Evolutionary conservation across 1,284 basidiomycete genomes (phyloP), one percentile per base, ranked within the genome.

Genomic region (Dichomitus squalens): DNA sequence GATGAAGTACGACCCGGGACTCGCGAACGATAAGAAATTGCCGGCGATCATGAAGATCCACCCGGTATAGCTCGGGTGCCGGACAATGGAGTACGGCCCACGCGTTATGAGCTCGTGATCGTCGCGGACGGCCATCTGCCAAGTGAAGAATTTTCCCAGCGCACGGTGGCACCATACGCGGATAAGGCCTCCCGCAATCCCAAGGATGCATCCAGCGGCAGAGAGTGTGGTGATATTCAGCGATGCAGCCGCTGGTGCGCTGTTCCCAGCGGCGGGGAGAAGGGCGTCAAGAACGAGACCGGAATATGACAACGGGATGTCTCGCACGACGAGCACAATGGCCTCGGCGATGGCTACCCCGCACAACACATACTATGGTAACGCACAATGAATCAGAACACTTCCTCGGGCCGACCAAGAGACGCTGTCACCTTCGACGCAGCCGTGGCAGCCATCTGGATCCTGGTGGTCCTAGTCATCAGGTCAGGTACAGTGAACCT

Each of bases 31-130:
- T 7, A 51, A 31, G 36, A 49, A 21, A 20, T 54, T 49, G 31
- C 61, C 61, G 25, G 50, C 44, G 16, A 44, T 40, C 20, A 58
- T 43, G 20, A 58, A 33, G n/a, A 49, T 14, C 29, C 51, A 49
- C 8, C 52, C 62, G 4, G 55, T 52, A 34, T 64, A 66, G 34
- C 54, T 49, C 12, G 64, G 64, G 40, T 66, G 64, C n/a, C 64
- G 62, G 20, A 61, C 55, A n/a, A 55, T 16, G 7, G 52, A 40
- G 52, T 66, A 66, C 4, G 62, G 59, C 14, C 63, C 63, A n/a
- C 52, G 39, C n/a, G 63, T 66, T 49, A 64, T 36, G 20, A 63
- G 53, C 44, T 58, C 29, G 49, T 64, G 61, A 38, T 54, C 53
- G 40, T 53, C 35, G 14, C 46, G 52, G 7, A 61, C 39, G 47